Base-by-base conservation (phyloP, 768 basidiomycete genomes). In the Daedaleopsis sinensis region DNA sequence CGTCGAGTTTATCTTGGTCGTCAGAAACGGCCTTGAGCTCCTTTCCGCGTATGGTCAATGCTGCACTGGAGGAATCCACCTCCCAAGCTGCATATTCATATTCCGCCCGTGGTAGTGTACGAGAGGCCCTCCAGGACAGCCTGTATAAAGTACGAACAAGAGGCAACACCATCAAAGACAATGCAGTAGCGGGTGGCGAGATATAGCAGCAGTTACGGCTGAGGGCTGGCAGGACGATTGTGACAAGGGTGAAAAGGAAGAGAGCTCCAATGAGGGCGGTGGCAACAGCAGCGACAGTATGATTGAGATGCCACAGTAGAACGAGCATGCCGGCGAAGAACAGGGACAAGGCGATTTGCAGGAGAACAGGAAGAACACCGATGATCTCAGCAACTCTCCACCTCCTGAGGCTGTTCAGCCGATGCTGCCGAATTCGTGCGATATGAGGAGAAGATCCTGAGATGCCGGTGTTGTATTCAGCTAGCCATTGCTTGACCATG, bases 301-400 rank as follows among this genome's bases (percentile, higher is more conserved):
- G 9, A 18, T 65, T 39, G 21, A 69, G 21, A 4, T 59, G 53
- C 64, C 64, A 69, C 13, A 67, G 52, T 11, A 67, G 39, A 18
- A 57, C 35, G 57, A 73, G 68, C 5, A 70, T 39, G 3, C 66
- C 68, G 15, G 24, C 32, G n/a, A 70, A 38, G 61, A 69, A 69
- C 7, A 69, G 54, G 19, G 59, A 43, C 16, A 67, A 52, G 15
- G 64, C 65, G 5, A 64, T 15, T 36, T 65, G 65, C 8, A 69
- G 63, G 10, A 67, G 46, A 5, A 58, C 51, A 9, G 68, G 68
- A 15, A 69, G 50, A 15, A 65, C 5, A 3, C 43, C 49, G 11
- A 65, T 51, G 39, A 67, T 47, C 18, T 32, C 53, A 2, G 36
- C 12, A 12, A 64, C 62, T 53, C 58, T 32, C 72, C 72, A 73